These are phyloP conservation scores for Rosa multiflora DNA, from an alignment of 306 rosid species.

Conservation along the genomic window DNA sequence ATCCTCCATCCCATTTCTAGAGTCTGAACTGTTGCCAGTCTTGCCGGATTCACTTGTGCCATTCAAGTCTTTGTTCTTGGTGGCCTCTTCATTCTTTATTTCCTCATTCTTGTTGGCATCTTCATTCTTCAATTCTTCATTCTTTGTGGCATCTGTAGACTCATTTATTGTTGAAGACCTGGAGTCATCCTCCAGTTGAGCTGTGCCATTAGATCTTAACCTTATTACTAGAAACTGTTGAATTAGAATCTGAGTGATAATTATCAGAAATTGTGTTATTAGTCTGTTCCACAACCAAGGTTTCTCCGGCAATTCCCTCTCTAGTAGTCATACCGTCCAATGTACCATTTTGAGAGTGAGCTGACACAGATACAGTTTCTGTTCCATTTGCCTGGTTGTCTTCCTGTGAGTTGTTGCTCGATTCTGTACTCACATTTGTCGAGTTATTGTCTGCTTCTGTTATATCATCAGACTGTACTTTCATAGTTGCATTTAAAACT, in stretches of 20 bases:
- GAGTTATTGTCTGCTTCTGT: constrained; percentile 24
- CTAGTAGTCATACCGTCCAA: constrained; percentile 19
- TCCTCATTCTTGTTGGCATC: neutral
- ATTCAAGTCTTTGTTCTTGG: constrained; percentile 40
- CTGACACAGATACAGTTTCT: constrained; percentile 13
- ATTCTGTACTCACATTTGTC: neutral
- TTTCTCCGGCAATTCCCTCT: constrained; percentile 24
- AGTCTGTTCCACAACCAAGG: constrained; percentile 33
- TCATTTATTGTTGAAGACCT: constrained; percentile 22
- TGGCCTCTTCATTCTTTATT: constrained; percentile 8
- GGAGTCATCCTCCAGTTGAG: constrained; percentile 29
- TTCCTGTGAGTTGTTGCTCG: constrained; percentile 19
- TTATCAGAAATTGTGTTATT: constrained; percentile 32
- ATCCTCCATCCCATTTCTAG: constrained; percentile 33
- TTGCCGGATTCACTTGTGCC: constrained; percentile 30
- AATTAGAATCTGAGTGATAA: constrained; percentile 23
- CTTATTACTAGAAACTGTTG: constrained; percentile 22
- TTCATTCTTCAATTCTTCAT: neutral
- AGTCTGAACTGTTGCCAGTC: constrained; percentile 13
- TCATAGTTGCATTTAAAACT: constrained; percentile 15
- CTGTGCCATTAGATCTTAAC: constrained; percentile 24
- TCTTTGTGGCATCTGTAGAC: constrained; percentile 3
- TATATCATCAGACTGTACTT: constrained; percentile 30
- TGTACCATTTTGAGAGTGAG: constrained; percentile 24
- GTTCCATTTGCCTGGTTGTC: constrained; percentile 17